phyloP scores from a whole-genome alignment of 306 rosid species.

The Cucurbita maxima region DNA sequence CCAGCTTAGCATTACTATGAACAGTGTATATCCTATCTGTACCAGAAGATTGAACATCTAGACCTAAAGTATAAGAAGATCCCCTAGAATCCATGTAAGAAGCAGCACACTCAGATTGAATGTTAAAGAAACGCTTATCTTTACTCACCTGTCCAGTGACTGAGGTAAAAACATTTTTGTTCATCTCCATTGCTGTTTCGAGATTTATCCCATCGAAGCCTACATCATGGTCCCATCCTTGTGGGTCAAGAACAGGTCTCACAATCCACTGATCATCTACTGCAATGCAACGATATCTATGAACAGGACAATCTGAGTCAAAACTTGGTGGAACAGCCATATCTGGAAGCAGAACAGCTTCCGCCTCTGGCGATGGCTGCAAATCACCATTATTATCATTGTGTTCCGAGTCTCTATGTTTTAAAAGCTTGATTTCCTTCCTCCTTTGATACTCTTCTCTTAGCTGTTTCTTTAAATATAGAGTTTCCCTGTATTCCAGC shows the following conservation, averaged over 20 bases:
- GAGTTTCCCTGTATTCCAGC: constrained; percentile 87
- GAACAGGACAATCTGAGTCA: constrained; percentile 42
- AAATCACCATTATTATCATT: constrained; percentile 32
- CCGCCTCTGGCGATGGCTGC: constrained; percentile 44
- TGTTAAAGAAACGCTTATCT: constrained; percentile 59
- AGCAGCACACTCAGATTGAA: constrained; percentile 74
- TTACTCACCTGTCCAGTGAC: constrained; percentile 68
- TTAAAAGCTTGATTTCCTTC: constrained; percentile 31
- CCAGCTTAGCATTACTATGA: constrained; percentile 51
- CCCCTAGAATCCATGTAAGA: constrained; percentile 50
- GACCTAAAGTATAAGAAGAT: constrained; percentile 43
- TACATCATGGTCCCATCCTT: constrained; percentile 95
- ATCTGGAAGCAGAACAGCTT: constrained; percentile 66
- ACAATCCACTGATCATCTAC: constrained; percentile 55
- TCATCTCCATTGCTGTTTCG: constrained; percentile 48
- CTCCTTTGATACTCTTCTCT: constrained; percentile 48
- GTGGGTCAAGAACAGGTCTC: constrained; percentile 91
- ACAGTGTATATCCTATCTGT: constrained; percentile 54
- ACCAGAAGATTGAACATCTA: constrained; percentile 75
- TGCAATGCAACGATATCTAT: constrained; percentile 72
- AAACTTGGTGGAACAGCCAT: constrained; percentile 74
- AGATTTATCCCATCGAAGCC: constrained; percentile 80
- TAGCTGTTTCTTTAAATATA: constrained; percentile 77
- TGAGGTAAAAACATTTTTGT: constrained; percentile 38
- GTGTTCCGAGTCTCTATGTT: constrained; percentile 17